Conservation (phyloP, 805 yeast genomes). For the Candida xyloterini region DNA sequence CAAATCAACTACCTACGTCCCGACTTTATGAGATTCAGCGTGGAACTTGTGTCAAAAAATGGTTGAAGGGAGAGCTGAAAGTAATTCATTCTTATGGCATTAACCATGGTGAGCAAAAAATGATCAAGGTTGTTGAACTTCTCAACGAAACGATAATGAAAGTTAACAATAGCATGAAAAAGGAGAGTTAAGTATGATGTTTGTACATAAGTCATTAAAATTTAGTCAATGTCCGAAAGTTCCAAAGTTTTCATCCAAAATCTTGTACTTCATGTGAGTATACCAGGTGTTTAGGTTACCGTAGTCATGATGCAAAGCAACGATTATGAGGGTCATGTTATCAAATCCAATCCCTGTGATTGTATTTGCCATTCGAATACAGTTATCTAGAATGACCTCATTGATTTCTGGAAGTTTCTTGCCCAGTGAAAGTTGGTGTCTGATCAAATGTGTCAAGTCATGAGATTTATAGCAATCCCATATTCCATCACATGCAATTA, state of each 20-base stretch:
- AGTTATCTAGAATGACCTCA: conserved; percentile 58
- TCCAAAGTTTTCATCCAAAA: conserved; percentile 37
- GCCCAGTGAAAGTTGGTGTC: conserved; percentile 57
- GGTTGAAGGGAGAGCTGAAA: conserved; percentile 48
- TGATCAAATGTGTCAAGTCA: conserved; percentile 49
- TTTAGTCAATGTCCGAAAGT: conserved; percentile 8
- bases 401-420: conserved; percentile 56
- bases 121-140: conserved; percentile 56
- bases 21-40: conserved; percentile 77
- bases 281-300: conserved; percentile 55
- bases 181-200: background rate
- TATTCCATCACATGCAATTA: conserved; percentile 80
- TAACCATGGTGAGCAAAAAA: conserved; percentile 65
- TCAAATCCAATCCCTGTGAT: conserved; percentile 79
- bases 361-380: conserved; percentile 68
- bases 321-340: conserved; percentile 73
- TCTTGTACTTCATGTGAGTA: conserved; percentile 42
- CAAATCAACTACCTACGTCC: conserved; percentile 63
- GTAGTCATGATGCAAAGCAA: conserved; percentile 51
- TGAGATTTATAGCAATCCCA: conserved; percentile 70
- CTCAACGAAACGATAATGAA: conserved; percentile 36
- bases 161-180: background rate
- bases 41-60: conserved; percentile 55
- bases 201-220: conserved; percentile 5
- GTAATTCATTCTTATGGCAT: conserved; percentile 48